These are phyloP conservation scores for Exophiala calicioides DNA, from an alignment of 2,329 filamentous ascomycete species.

Conservation along the genomic window DNA sequence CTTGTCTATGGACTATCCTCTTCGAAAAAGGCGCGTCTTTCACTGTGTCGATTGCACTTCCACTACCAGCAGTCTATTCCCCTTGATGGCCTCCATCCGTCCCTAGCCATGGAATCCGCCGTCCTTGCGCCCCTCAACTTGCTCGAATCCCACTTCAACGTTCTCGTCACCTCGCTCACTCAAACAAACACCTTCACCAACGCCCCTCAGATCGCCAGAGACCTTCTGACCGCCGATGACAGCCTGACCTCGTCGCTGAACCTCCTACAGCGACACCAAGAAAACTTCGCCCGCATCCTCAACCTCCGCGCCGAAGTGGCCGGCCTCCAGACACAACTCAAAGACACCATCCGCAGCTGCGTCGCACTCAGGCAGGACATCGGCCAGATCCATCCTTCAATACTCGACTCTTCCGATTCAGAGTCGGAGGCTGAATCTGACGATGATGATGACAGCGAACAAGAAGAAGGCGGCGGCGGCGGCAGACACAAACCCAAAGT, in stretches of 20 bases:
- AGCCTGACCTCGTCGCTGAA: conserved; percentile 42
- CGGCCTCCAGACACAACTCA: conserved; percentile 43
- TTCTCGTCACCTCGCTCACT: conserved; percentile 43
- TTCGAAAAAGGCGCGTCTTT: too few relatives aligned
- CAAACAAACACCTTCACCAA: conserved; percentile 46
- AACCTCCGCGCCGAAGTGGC: conserved; percentile 43
- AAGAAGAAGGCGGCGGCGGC: too few relatives aligned
- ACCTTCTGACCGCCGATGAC: conserved; percentile 46
- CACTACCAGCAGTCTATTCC: not conserved
- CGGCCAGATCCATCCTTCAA: conserved; percentile 37
- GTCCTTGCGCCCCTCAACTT: conserved; percentile 42
- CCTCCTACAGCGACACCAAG: conserved; percentile 46
- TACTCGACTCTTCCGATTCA: conserved; percentile 23
- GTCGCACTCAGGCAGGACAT: conserved; percentile 45
- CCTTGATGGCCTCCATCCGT: not conserved
- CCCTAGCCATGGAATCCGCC: conserved; percentile 41
- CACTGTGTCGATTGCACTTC: too few relatives aligned
- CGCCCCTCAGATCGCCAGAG: conserved; percentile 43
- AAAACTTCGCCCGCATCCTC: conserved; percentile 46
- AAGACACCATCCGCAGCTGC: conserved; percentile 43
- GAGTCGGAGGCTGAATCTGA: too few relatives aligned
- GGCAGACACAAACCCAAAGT: conserved; percentile 30
- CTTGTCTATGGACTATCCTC: too few relatives aligned
- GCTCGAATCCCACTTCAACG: conserved; percentile 46
- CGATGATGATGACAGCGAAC: conserved; percentile 33